A percentile compares a stretch with the other conserved stretches of the same genome.
Conservation (phyloP, 257 asterid genomes). For the Gentiana straminea region DNA sequence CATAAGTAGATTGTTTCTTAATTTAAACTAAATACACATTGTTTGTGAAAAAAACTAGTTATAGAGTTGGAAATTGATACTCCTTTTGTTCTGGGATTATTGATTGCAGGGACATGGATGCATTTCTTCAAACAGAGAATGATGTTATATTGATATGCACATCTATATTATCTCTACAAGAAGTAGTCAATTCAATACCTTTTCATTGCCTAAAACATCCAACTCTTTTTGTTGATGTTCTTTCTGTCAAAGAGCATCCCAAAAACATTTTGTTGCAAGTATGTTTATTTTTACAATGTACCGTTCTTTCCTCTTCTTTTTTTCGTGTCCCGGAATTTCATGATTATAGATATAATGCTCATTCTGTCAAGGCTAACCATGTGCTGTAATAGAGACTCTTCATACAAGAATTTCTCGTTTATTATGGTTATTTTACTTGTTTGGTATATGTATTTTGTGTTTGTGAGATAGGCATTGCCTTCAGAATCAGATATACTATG, state of each 20-base stretch:
- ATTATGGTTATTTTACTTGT: background rate
- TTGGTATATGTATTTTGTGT: background rate
- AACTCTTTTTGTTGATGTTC: slow-evolving; percentile 71
- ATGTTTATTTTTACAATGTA: slow-evolving; percentile 6
- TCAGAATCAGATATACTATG: slow-evolving; percentile 69
- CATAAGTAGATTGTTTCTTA: too few relatives aligned
- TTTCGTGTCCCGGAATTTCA: too few relatives aligned
- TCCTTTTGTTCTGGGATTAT: background rate
- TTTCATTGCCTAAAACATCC: slow-evolving; percentile 36
- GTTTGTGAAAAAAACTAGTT: too few relatives aligned
- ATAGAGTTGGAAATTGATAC: too few relatives aligned
- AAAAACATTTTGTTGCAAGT: slow-evolving; percentile 61
- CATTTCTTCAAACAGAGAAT: slow-evolving; percentile 50
- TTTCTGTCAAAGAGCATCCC: slow-evolving; percentile 77
- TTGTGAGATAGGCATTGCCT: slow-evolving; percentile 46
- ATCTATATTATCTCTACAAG: slow-evolving; percentile 58
- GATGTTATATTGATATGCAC: slow-evolving; percentile 64
- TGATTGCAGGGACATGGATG: slow-evolving; percentile 38
- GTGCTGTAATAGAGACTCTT: too few relatives aligned
- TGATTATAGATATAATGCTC: too few relatives aligned
- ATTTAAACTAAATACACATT: too few relatives aligned
- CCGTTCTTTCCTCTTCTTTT: background rate
- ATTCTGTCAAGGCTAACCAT: too few relatives aligned
- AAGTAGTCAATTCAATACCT: slow-evolving; percentile 51
- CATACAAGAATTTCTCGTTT: too few relatives aligned